Conservation (phyloP, 495 filamentous ascomycete genomes). For the Oidiodendron maius region DNA sequence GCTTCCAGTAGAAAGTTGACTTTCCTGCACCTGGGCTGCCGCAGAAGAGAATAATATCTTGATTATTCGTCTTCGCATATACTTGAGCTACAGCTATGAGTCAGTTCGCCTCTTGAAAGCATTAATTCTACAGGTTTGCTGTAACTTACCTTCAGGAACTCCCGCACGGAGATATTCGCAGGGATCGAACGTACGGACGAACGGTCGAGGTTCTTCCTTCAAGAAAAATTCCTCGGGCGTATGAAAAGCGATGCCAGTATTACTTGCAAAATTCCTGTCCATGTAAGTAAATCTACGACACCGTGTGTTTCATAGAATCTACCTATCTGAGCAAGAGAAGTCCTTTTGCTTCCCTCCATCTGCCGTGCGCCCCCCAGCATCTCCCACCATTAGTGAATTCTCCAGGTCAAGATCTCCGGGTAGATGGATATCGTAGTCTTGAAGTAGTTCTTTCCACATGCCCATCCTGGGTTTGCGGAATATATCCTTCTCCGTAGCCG, state of each 20-base stretch:
- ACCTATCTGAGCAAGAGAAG: constrained; percentile 77
- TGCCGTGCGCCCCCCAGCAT: constrained; percentile 59
- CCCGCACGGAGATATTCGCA: constrained; percentile 29
- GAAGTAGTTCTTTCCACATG: constrained; percentile 83
- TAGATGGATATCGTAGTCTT: constrained; percentile 63
- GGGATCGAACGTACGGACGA: constrained; percentile 64
- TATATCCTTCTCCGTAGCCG: constrained; percentile 70
- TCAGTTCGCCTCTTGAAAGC: not conserved
- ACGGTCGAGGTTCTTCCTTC: constrained; percentile 52
- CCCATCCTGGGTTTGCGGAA: constrained; percentile 83
- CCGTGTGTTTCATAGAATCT: constrained; percentile 5
- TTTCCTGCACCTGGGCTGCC: constrained; percentile 89
- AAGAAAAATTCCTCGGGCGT: constrained; percentile 93
- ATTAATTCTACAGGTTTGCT: not conserved
- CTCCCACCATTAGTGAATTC: constrained; percentile 79
- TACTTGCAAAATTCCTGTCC: constrained; percentile 68
- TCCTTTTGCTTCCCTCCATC: constrained; percentile 31
- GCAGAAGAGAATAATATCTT: constrained; percentile 79
- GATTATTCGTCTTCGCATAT: constrained; percentile 56
- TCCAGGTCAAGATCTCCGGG: constrained; percentile 55
- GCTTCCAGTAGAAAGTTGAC: constrained; percentile 79
- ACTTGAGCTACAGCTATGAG: constrained; percentile 14
- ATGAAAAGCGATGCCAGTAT: constrained; percentile 70
- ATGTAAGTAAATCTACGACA: constrained; percentile 13
- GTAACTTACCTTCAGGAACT: constrained; percentile 14